Evolutionary conservation across 257 asterid species (phyloP).

Genomic region (Solanum lignicaule): DNA sequence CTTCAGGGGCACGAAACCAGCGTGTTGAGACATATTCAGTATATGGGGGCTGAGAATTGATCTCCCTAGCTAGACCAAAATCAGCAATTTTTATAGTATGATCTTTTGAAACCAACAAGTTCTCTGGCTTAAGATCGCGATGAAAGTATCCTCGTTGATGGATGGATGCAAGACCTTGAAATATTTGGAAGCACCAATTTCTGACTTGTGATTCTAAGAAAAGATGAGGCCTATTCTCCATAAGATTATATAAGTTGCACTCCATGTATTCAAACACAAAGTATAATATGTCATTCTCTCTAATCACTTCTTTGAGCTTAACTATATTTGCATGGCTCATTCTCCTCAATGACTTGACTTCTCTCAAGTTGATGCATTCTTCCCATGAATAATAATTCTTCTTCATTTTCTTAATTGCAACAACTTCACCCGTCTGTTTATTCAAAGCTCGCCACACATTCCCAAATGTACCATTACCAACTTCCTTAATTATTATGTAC

Average conservation of each 20-base stretch:
- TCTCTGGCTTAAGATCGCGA: slow-evolving; percentile 99
- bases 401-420: slow-evolving; percentile 90
- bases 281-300: slow-evolving; percentile 73
- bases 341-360: slow-evolving; percentile 94
- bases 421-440: slow-evolving; percentile 95
- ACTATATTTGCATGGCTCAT: slow-evolving; percentile 84
- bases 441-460: slow-evolving; percentile 91
- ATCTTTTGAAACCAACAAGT: slow-evolving; percentile 86
- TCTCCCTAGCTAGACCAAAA: slow-evolving; percentile 96
- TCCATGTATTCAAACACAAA: slow-evolving; percentile 90
- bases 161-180: slow-evolving; percentile 88
- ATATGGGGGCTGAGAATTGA: slow-evolving; percentile 76
- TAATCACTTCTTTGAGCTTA: slow-evolving; percentile 87
- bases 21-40: slow-evolving; percentile 97
- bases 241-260: slow-evolving; percentile 82
- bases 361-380: slow-evolving; percentile 93
- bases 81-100: slow-evolving; percentile 73
- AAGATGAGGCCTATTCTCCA: slow-evolving; percentile 55
- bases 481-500: slow-evolving; percentile 82
- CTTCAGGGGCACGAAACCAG: slow-evolving; percentile 99
- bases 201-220: slow-evolving; percentile 70
- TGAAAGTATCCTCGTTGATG: slow-evolving; percentile 93
- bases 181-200: slow-evolving; percentile 93
- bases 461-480: slow-evolving; percentile 94
- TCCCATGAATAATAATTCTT: slow-evolving; percentile 93